These are phyloP conservation scores for Daedaleopsis sinensis DNA, from an alignment of 768 basidiomycete species.

Conservation along the genomic window DNA sequence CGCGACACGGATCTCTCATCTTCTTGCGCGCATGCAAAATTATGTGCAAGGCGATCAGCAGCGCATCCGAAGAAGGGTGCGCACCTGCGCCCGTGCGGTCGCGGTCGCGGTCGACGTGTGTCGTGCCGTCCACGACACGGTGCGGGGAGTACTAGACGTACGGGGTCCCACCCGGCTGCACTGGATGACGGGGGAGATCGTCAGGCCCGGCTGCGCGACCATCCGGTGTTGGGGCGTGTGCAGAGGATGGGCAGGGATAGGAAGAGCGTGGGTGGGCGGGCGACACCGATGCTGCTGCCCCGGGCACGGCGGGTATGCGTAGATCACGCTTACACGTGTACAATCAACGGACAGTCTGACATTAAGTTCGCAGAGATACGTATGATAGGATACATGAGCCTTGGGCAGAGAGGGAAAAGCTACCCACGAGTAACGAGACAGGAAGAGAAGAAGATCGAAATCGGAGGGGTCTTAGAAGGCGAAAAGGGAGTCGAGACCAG, in stretches of 20 bases:
- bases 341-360: too few species aligned
- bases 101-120: conserved; percentile 16
- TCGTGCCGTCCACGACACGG: conserved; percentile 24
- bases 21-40: too few species aligned
- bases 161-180: neutral
- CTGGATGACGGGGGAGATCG: neutral
- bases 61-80: neutral
- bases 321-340: too few species aligned
- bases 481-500: too few species aligned
- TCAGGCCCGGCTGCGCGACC: neutral
- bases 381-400: too few species aligned
- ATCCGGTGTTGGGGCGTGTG: conserved; percentile 1
- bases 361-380: too few species aligned
- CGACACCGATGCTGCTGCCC: neutral
- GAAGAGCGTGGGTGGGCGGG: too few species aligned
- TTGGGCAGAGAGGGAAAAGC: too few species aligned
- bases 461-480: too few species aligned
- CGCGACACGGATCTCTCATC: too few species aligned
- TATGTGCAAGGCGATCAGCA: conserved; percentile 6
- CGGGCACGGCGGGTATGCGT: conserved; percentile 4
- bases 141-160: conserved; percentile 15
- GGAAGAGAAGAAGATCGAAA: too few species aligned
- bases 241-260: neutral
- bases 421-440: too few species aligned
- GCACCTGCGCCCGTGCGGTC: neutral